phyloP scores from a whole-genome alignment of 2,329 filamentous ascomycete genomes.

The Epichloe elymi region DNA sequence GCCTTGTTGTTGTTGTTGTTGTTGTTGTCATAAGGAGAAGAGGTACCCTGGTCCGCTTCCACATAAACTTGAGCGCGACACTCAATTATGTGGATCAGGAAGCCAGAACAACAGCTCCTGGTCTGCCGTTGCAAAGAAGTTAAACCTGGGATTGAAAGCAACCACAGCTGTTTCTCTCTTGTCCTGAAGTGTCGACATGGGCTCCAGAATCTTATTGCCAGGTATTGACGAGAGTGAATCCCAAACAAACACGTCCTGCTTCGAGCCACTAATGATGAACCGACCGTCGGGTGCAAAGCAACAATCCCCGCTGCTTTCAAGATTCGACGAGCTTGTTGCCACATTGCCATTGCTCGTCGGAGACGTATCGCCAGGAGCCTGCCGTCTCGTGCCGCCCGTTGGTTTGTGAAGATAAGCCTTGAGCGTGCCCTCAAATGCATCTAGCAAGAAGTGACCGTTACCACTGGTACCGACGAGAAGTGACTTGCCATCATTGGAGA shows the following conservation, averaged over 20 bases:
- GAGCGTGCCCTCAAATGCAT: conserved; percentile 74
- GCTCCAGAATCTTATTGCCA: conserved; percentile 47
- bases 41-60: background rate
- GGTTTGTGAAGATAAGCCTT: conserved; percentile 57
- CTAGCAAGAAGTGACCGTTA: conserved; percentile 78
- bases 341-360: conserved; percentile 10
- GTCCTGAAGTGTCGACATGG: conserved; percentile 51
- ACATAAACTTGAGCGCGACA: background rate
- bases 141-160: conserved; percentile 82
- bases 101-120: conserved; percentile 71
- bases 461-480: conserved; percentile 75
- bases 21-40: background rate
- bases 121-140: conserved; percentile 83
- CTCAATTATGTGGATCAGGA: conserved; percentile 43
- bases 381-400: conserved; percentile 37
- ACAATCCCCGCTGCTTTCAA: conserved; percentile 60
- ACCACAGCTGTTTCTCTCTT: conserved; percentile 60
- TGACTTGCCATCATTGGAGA: conserved; percentile 88
- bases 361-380: conserved; percentile 38
- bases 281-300: conserved; percentile 84
- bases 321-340: conserved; percentile 22
- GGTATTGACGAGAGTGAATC: conserved; percentile 51
- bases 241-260: conserved; percentile 72
- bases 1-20: background rate
- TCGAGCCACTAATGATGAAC: conserved; percentile 70